Evolutionary conservation across 2,329 filamentous ascomycete species (phyloP).

Genomic region (Aspergillus thermomutatus): DNA sequence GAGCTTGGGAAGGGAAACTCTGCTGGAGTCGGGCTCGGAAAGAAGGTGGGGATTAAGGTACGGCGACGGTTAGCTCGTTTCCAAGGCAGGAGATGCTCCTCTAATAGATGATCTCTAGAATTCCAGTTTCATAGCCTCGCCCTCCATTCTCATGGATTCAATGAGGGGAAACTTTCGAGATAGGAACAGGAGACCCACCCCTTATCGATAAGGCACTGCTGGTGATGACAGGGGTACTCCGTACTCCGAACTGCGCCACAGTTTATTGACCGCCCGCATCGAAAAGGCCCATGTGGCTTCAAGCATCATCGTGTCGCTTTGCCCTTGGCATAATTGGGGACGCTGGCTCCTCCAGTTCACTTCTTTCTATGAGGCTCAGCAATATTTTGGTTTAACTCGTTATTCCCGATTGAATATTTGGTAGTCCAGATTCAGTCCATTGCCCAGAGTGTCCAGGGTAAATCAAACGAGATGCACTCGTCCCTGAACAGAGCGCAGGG

Average conservation of each 20-base stretch:
- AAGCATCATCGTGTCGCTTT: not conserved
- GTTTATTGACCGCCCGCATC: constrained; percentile 23
- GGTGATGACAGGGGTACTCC: no score
- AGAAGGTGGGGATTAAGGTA: not conserved
- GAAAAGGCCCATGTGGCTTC: constrained; percentile 23
- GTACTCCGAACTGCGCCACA: constrained; percentile 5
- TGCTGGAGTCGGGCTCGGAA: not conserved
- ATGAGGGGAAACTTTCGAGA: not conserved
- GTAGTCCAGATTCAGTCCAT: not conserved
- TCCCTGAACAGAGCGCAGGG: constrained; percentile 80
- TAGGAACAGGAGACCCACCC: not conserved
- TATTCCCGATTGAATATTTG: not conserved
- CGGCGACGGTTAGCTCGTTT: not conserved
- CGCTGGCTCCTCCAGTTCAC: not conserved
- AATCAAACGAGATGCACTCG: constrained; percentile 71
- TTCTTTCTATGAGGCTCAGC: not conserved
- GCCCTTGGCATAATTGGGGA: not conserved
- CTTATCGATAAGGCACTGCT: constrained; percentile 14
- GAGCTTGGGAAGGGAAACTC: not conserved
- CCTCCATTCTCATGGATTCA: not conserved
- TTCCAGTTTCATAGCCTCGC: not conserved
- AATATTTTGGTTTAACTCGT: not conserved
- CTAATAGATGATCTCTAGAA: not conserved
- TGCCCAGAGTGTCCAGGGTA: not conserved
- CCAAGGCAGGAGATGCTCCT: not conserved